Evolutionary conservation across 1,139 yeast species (phyloP), one percentile per base, ranked within the genome.

Genomic region (Saccharomyces hybrid): DNA sequence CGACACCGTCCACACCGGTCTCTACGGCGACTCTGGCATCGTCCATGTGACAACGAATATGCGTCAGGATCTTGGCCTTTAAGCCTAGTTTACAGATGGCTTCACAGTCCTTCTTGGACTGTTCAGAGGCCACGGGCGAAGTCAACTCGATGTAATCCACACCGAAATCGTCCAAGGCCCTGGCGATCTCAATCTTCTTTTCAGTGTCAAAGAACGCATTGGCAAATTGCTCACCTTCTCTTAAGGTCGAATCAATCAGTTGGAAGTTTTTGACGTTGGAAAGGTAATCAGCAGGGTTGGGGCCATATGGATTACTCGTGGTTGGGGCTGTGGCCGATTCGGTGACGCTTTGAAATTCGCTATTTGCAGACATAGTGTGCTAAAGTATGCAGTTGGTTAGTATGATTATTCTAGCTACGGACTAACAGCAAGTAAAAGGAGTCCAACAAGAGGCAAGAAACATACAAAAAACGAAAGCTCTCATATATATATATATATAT

Each of bases 171-270:
- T 91, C 98, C 60, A 93, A 78, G 16, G 98, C 98, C 78, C 86
- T 91, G 66, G 99, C 99, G 61, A 93, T 93, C 73, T 91, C 97
- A 62, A 93, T 91, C 78, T 93, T 93, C 79, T 89, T 93, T 71
- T 88, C 98, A 50, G 98, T 90, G 65, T 84, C 78, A 76, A 93
- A 93, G 74, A 91, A 93, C 9, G 99, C 96, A 70, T 91, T 93
- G 68, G 98, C 97, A 71, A 93, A 93, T 73, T 93, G 99, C 75
- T 93, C 99, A 72, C 99, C 98, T 75, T 93, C 99, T 79, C 98
- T 85, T 61, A 93, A 79, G 31, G 98, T 93, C 21, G 96, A 88
- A 75, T 93, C 99, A 68, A 93, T 93, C 66, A 93, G 76, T 78
- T 91, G 91, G 75, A 91, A 93, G 67, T 83, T 84, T 65, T 84